These are phyloP conservation scores for Moesziomyces antarcticus DNA, from an alignment of 1,284 basidiomycete species.

Conservation along the genomic window DNA sequence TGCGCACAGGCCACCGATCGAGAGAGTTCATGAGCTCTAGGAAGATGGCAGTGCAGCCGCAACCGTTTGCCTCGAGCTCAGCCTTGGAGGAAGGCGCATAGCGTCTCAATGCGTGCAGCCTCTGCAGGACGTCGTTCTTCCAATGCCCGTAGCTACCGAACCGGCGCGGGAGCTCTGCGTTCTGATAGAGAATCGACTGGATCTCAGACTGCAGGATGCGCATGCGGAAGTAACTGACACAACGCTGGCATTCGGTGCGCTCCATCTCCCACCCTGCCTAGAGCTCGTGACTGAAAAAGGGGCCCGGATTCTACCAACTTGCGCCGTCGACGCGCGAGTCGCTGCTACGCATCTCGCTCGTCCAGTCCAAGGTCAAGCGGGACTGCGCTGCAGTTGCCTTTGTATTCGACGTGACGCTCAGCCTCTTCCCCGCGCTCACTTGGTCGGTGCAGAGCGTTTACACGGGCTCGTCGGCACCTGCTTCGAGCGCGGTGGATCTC, in stretches of 20 bases:
- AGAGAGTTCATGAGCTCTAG: constrained; percentile 32
- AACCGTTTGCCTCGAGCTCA: constrained; percentile 38
- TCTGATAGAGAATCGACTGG: constrained; percentile 44
- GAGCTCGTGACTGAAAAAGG: constrained; percentile 33
- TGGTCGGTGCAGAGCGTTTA: constrained; percentile 54
- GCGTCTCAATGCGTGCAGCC: constrained; percentile 40
- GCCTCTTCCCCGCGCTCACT: constrained; percentile 59
- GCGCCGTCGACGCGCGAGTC: constrained; percentile 37
- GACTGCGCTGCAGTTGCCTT: constrained; percentile 43
- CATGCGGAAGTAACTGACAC: constrained; percentile 42
- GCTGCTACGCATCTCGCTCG: constrained; percentile 38
- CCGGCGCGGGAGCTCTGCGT: constrained; percentile 46
- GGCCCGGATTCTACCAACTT: constrained; percentile 39
- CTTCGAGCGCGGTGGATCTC: constrained; percentile 22
- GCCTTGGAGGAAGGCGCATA: constrained; percentile 46
- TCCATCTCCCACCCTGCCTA: constrained; percentile 45
- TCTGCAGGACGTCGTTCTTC: constrained; percentile 47
- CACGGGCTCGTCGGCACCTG: constrained; percentile 12
- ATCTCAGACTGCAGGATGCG: constrained; percentile 50
- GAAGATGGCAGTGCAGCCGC: constrained; percentile 51
- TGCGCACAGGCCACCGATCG: too few species aligned
- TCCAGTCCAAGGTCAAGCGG: constrained; percentile 51
- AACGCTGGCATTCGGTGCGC: constrained; percentile 48
- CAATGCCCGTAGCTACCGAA: constrained; percentile 41
- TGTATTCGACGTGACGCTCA: constrained; percentile 54